Percentiles rank a stretch among this genome's conserved stretches.
Evolutionary conservation across 108 stramenopile species (phyloP).

Genomic region (Cyclostephanos tholiformis): DNA sequence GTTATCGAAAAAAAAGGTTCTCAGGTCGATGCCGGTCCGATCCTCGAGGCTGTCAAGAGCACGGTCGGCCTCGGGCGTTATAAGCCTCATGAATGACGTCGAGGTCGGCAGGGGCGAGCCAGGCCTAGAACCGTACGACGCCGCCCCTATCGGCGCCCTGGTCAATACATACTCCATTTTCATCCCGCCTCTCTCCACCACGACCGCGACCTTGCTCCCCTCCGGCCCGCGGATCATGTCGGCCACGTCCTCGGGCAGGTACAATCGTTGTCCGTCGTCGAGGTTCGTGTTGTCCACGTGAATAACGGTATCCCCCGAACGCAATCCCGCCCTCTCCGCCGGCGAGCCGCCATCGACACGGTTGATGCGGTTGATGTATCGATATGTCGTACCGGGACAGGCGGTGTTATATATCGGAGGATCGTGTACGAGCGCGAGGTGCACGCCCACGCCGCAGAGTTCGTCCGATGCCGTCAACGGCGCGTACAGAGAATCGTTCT

Average conservation of each 20-base stretch:
- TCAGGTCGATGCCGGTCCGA: no score
- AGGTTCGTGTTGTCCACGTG: slow-evolving; percentile 63
- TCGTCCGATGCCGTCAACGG: slow-evolving; percentile 1
- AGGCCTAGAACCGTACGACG: no score
- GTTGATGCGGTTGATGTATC: not conserved
- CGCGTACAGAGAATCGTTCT: slow-evolving; percentile 5
- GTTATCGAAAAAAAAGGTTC: no score
- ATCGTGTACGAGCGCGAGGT: slow-evolving; percentile 3
- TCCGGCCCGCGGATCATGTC: slow-evolving; percentile 63
- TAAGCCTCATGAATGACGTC: no score
- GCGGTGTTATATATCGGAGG: slow-evolving; percentile 4
- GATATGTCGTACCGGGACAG: not conserved
- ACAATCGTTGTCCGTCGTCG: slow-evolving; percentile 30
- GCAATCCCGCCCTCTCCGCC: slow-evolving; percentile 58
- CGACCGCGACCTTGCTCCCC: slow-evolving; percentile 64
- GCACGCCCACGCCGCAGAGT: not conserved
- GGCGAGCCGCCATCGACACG: slow-evolving; percentile 59
- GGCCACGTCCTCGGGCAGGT: slow-evolving; percentile 69
- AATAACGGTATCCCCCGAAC: slow-evolving; percentile 56
- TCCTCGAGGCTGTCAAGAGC: no score
- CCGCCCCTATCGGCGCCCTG: slow-evolving; percentile 36
- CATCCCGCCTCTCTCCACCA: slow-evolving; percentile 57
- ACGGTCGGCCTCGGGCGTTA: no score
- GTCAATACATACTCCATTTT: slow-evolving; percentile 67
- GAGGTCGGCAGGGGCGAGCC: no score